Evolutionary conservation across 768 basidiomycete genomes (phyloP).

Genomic region (Suillus luteus): DNA sequence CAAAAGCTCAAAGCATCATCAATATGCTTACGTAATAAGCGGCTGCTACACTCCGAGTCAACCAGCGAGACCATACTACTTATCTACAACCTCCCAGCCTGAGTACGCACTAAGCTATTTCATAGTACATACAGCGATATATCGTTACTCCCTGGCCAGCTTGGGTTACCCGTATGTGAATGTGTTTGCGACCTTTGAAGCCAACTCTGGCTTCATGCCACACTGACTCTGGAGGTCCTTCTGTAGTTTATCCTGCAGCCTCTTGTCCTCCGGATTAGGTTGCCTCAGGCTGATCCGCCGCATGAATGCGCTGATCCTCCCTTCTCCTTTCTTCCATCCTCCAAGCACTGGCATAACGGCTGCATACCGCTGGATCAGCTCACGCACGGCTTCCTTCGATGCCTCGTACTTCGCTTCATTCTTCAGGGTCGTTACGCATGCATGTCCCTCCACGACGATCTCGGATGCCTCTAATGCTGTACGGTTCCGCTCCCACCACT

Average conservation of each 20-base stretch:
- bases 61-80: background rate
- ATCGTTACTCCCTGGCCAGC: background rate
- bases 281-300: background rate
- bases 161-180: background rate
- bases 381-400: slow-evolving; percentile 31
- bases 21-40: too few relatives aligned
- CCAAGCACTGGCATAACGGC: background rate
- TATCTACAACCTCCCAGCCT: background rate
- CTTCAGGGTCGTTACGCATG: slow-evolving; percentile 42
- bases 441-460: slow-evolving; percentile 36
- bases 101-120: background rate
- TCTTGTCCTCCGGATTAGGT: background rate
- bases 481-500: slow-evolving; percentile 37
- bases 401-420: slow-evolving; percentile 37
- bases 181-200: slow-evolving; percentile 1
- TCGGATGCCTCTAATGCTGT: slow-evolving; percentile 26
- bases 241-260: background rate
- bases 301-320: background rate
- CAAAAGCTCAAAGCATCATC: too few relatives aligned
- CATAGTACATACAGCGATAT: background rate
- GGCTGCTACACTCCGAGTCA: too few relatives aligned
- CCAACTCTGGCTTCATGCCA: background rate
- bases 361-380: slow-evolving; percentile 14
- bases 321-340: background rate
- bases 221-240: background rate